Conservation (phyloP, 2,329 filamentous ascomycete genomes). For the Epichloe brachyelytri region DNA sequence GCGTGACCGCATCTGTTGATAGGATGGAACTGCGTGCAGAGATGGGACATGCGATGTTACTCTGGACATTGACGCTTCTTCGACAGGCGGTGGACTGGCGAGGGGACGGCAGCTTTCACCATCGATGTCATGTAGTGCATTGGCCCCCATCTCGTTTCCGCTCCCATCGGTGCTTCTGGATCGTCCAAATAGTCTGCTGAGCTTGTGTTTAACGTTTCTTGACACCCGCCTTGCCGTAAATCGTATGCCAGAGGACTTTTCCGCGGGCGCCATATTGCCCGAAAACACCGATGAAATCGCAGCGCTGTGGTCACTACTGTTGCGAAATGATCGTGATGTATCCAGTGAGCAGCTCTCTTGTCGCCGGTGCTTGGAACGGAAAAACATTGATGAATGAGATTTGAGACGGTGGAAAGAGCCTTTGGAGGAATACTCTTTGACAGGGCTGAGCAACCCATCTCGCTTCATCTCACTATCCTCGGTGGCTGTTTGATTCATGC, state of each 20-base stretch:
- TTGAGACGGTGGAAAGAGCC: constrained; percentile 23
- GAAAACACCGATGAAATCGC: constrained; percentile 20
- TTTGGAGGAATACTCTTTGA: constrained; percentile 22
- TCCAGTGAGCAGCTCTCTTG: constrained; percentile 19
- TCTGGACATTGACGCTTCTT: constrained; percentile 32
- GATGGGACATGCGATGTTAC: constrained; percentile 38
- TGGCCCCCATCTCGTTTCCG: constrained; percentile 2
- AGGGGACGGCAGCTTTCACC: constrained; percentile 21
- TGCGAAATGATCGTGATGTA: constrained; percentile 37
- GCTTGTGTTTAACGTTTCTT: constrained; percentile 43
- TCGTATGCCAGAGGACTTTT: constrained; percentile 25
- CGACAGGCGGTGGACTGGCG: constrained; percentile 20
- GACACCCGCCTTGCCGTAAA: constrained; percentile 50
- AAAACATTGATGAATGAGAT: constrained; percentile 30
- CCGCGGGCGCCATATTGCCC: constrained; percentile 10
- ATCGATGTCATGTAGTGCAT: constrained; percentile 11
- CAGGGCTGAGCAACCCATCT: constrained; percentile 20
- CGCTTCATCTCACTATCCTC: background rate
- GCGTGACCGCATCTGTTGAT: constrained; percentile 35
- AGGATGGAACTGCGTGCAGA: constrained; percentile 32
- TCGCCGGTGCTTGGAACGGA: constrained; percentile 24
- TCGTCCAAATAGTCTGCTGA: constrained; percentile 33
- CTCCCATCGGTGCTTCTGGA: constrained; percentile 11
- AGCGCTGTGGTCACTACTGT: constrained; percentile 28
- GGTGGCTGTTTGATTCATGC: background rate